Evolutionary conservation across 2,329 filamentous ascomycete species (phyloP), one percentile per base, ranked within the genome.

Genomic region (Colletotrichum phormii): DNA sequence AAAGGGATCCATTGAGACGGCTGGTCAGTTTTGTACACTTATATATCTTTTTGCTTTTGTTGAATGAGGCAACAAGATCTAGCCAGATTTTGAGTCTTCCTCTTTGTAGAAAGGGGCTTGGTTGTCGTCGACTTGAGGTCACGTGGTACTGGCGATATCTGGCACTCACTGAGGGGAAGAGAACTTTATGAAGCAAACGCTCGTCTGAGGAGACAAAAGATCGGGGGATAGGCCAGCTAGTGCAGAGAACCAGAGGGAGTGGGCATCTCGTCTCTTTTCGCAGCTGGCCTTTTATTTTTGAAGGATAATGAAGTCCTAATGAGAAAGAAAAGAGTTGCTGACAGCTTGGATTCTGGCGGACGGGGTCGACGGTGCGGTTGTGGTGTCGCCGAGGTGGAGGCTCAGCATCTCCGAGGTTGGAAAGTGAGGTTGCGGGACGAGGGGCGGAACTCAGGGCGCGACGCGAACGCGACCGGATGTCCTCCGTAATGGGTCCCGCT

Each of bases 381-480:
- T 22, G 57, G 59, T 29, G 57, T 26, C 8, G 58, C 31, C n/a
- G 33, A 33, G 55, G 22, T 46, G 63, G 69, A 62, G 37, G 58
- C 58, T 58, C 51, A 60, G 42, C 31, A 72, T 33, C 53, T 37
- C 65, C 64, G 53, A 72, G 31, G 58, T 66, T 70, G 62, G 64
- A 58, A 42, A 8, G 67, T 54, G 67, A 66, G 15, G 62, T 66
- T 65, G 67, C 67, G 53, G 67, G 62, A 59, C 54, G 53, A 58
- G 35, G 53, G 33, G 62, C 62, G 62, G n/a, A 33, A 42, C 49
- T 37, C 37, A 42, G 37, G 49, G 55, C 67, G 65, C 65, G 70
- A 72, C 70, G 70, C 66, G 70, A 49, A 72, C 66, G 65, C 63
- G 67, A 68, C 37, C 58, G 33, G 66, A 33, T 49, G 37, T n/a